Base-by-base conservation (phyloP, 768 basidiomycete genomes). In the Trametes villosa region DNA sequence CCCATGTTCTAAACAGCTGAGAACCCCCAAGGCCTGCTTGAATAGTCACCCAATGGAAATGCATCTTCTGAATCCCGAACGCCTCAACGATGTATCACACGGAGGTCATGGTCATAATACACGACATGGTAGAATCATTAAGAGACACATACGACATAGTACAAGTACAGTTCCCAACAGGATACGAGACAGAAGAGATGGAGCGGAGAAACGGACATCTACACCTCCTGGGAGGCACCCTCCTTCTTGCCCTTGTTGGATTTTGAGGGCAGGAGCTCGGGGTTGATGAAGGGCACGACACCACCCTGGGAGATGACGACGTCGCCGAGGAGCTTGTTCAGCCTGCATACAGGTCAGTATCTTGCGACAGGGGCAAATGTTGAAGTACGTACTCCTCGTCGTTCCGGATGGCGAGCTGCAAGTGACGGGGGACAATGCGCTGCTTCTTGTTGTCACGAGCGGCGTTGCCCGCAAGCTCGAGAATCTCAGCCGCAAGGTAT, bases 401-500 rank as follows among this genome's bases (percentile, higher is more conserved):
- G 76, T 89, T 89, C 52, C 88, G 83, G 72, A 89, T 88, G 57
- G 88, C 87, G 56, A 89, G 82, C 72, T 89, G 87, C 53, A 89
- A 75, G 75, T 89, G 88, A 72, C 88, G 84, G 57, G 92, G 92
- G 20, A 88, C 86, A 65, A 94, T 93, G 77, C 90, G 86, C 63
- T 83, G 82, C 80, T 90, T 91, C 79, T 90, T 89, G 79, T 91
- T 86, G 71, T 92, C 89, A 61, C 87, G 83, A 49, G 91, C 89
- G 34, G 86, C 84, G 68, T 86, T 86, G 5, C 92, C 92, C 54
- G 92, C 91, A 45, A 94, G 79, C 74, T 94, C 92, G 53, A 94
- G 83, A 69, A 95, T 86, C 75, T 95, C 93, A 29, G 92, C 93
- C 7, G 86, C 83, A 36, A 95, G 83, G 74, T 95, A 94, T 75